These are phyloP conservation scores for Ulmus americana DNA, from an alignment of 331 rosid genomes.

Conservation along the genomic window DNA sequence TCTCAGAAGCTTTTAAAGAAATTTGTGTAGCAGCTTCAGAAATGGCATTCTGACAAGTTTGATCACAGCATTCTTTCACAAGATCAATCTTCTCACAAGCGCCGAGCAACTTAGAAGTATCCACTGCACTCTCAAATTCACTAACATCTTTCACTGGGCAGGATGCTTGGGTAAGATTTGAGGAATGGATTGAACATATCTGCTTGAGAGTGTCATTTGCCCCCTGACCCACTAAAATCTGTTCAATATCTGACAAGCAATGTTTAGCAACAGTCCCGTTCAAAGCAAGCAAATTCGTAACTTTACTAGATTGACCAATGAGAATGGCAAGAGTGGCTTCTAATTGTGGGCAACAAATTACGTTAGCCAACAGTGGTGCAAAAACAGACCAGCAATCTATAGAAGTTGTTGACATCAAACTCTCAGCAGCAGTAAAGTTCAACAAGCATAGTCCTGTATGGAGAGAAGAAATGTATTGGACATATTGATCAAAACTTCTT, in stretches of 20 bases:
- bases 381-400: conserved; percentile 78
- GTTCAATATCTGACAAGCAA: conserved; percentile 80
- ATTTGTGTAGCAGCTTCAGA: conserved; percentile 73
- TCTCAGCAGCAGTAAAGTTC: conserved; percentile 69
- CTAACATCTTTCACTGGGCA: conserved; percentile 64
- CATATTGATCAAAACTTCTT: conserved; percentile 6
- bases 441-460: conserved; percentile 64
- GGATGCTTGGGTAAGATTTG: conserved; percentile 72
- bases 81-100: conserved; percentile 80
- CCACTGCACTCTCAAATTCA: conserved; percentile 56
- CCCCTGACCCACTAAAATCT: conserved; percentile 82
- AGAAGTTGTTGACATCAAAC: conserved; percentile 68
- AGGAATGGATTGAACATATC: conserved; percentile 60
- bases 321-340: conserved; percentile 89
- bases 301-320: conserved; percentile 77
- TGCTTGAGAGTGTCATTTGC: conserved; percentile 48
- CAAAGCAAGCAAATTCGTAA: conserved; percentile 59
- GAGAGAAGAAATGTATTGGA: conserved; percentile 8
- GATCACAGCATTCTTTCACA: conserved; percentile 81
- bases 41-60: conserved; percentile 78
- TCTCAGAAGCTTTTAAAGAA: conserved; percentile 58
- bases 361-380: conserved; percentile 79
- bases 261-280: conserved; percentile 52
- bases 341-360: conserved; percentile 92
- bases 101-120: conserved; percentile 67